These are phyloP conservation scores for Penicillium olsonii DNA, from an alignment of 2,329 filamentous ascomycete species.

Conservation along the genomic window DNA sequence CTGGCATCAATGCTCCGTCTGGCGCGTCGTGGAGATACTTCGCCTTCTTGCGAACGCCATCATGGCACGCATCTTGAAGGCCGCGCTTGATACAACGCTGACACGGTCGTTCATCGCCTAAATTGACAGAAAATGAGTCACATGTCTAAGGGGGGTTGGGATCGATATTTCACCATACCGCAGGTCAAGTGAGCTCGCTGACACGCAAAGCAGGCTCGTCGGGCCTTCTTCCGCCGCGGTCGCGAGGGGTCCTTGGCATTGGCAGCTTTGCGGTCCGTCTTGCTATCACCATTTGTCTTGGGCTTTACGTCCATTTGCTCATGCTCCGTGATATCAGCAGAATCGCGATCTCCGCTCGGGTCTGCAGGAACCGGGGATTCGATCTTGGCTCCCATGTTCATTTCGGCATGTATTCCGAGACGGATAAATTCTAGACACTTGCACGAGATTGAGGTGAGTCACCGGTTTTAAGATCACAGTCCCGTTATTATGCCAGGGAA, in stretches of 20 bases:
- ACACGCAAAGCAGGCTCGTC: slow-evolving; percentile 93
- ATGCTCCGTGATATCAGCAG: slow-evolving; percentile 38
- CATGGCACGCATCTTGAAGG: slow-evolving; percentile 86
- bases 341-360: slow-evolving; percentile 41
- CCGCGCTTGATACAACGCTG: slow-evolving; percentile 91
- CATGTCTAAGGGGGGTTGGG: slow-evolving; percentile 7
- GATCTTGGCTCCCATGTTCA: slow-evolving; percentile 38
- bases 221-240: slow-evolving; percentile 91
- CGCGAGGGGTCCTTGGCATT: slow-evolving; percentile 85
- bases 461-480: slow-evolving; percentile 4
- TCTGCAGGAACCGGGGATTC: slow-evolving; percentile 39
- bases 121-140: slow-evolving; percentile 10
- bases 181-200: slow-evolving; percentile 97
- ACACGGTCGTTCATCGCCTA: slow-evolving; percentile 94
- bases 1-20: slow-evolving; percentile 83
- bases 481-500: slow-evolving; percentile 1
- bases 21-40: slow-evolving; percentile 98
- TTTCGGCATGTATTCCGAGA: slow-evolving; percentile 30
- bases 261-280: slow-evolving; percentile 59
- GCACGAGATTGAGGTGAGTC: neutral
- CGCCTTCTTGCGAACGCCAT: slow-evolving; percentile 96
- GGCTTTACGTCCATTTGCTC: slow-evolving; percentile 45
- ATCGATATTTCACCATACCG: slow-evolving; percentile 64
- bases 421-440: slow-evolving; percentile 4
- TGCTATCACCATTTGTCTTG: slow-evolving; percentile 50